These are phyloP conservation scores for Skeletonema grethae DNA, from an alignment of 108 stramenopile genomes.

Conservation along the genomic window DNA sequence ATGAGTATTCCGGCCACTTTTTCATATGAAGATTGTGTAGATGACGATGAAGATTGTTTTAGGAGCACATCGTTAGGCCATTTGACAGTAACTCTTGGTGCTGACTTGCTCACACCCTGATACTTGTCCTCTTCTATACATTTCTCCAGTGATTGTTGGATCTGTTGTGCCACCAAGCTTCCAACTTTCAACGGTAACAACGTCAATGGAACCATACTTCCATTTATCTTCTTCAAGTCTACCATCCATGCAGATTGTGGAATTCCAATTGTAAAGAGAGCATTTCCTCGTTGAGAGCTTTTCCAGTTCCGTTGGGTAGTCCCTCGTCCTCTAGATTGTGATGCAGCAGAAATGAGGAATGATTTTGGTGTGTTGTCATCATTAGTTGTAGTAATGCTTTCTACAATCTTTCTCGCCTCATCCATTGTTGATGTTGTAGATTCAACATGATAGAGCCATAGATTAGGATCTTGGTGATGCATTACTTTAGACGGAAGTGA, in stretches of 20 bases:
- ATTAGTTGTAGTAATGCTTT: constrained; percentile 22
- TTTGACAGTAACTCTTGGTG: constrained; percentile 73
- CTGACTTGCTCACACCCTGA: not conserved
- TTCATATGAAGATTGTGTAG: constrained; percentile 60
- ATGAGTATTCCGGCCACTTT: constrained; percentile 51
- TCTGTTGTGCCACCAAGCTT: constrained; percentile 58
- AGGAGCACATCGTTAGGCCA: constrained; percentile 96
- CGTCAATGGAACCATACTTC: constrained; percentile 54
- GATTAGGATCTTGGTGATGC: constrained; percentile 28
- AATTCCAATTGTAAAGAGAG: constrained; percentile 50
- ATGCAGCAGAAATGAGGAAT: constrained; percentile 43
- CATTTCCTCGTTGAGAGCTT: constrained; percentile 42
- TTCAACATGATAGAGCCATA: constrained; percentile 53
- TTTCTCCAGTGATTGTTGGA: constrained; percentile 23
- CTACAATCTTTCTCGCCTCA: constrained; percentile 43
- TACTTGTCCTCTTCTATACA: not conserved
- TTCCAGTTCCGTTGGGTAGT: constrained; percentile 48
- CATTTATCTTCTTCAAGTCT: constrained; percentile 35
- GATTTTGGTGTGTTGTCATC: constrained; percentile 21
- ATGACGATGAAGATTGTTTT: constrained; percentile 70
- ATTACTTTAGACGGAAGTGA: constrained; percentile 9
- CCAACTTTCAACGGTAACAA: constrained; percentile 63
- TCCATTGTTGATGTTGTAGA: constrained; percentile 53
- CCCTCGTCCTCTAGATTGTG: constrained; percentile 49
- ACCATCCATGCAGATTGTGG: constrained; percentile 47